phyloP scores from a whole-genome alignment of 75 land plant species.

The Adiantum capillusveneris region DNA sequence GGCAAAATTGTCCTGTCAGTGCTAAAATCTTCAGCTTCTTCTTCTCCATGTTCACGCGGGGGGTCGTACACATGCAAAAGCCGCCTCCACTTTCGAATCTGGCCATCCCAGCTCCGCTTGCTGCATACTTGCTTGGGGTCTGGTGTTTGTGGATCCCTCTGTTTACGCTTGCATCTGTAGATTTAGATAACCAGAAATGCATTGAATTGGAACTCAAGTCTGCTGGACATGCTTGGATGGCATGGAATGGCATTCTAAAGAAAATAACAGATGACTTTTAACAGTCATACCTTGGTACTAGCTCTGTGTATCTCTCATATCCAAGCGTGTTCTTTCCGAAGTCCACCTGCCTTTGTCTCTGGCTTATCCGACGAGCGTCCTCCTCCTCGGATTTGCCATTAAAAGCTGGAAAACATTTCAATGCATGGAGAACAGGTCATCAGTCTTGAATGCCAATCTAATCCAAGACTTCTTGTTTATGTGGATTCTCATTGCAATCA shows the following conservation, averaged over 20 bases:
- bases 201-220: too few relatives aligned
- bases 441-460: too few relatives aligned
- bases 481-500: too few relatives aligned
- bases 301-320: constrained; percentile 29
- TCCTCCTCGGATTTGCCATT: constrained; percentile 11
- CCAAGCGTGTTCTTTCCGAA: constrained; percentile 45
- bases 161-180: constrained; percentile 23
- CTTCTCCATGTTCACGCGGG: constrained; percentile 22
- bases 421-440: too few relatives aligned
- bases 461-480: too few relatives aligned
- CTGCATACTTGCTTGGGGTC: constrained; percentile 33
- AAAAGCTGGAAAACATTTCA: constrained; percentile 15
- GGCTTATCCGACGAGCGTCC: constrained; percentile 27
- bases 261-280: too few relatives aligned
- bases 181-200: too few relatives aligned
- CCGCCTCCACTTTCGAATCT: constrained; percentile 34
- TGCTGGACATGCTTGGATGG: too few relatives aligned
- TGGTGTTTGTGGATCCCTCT: constrained; percentile 29
- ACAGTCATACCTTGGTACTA: constrained; percentile 21
- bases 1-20: too few relatives aligned
- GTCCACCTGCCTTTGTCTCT: constrained; percentile 38
- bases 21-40: not conserved
- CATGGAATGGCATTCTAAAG: too few relatives aligned
- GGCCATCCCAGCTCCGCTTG: constrained; percentile 47
- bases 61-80: constrained; percentile 34